Base-by-base conservation (phyloP, 176 grass and related monocot species). In the Chloris gayana region DNA sequence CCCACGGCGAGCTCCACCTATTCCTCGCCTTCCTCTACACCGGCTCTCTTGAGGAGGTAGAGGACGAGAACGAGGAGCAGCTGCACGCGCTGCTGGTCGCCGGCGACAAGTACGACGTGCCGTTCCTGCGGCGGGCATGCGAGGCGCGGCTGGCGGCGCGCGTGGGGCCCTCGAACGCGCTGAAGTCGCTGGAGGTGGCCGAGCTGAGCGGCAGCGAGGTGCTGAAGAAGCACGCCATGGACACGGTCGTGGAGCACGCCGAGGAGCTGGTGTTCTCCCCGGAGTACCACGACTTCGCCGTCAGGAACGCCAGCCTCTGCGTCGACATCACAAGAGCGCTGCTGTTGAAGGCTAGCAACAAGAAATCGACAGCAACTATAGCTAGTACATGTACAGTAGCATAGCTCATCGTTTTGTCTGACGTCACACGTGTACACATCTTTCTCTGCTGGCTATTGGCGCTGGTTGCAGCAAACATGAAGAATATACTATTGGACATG, bases 21-120 rank as follows among this genome's bases (percentile, higher is more conserved):
- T 35, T 97, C 24, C 44, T 97, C 0, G 79, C 80, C 8, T 97
- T 97, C 88, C 83, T 97, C 35, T 97, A 97, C 84, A 74, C 80
- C 2, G 94, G 91, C 0, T 46, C 34, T 6, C 62, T 94, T n/a
- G n/a, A n/a, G 3, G 35, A 37, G 7, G 35, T 21, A 76, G 15
- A 27, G n/a, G 22, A 65, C 32, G 85, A 27, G n/a, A 13, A 65
- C 32, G 85, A 87, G 57, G 33, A 45, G 4, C 77, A 69, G 7
- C 41, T 83, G 22, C 88, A 89, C 38, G 82, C 91, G 14, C 67
- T 97, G 14, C 75, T 94, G 1, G 64, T 94, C 0, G 94, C 94
- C 2, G 87, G 82, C 10, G 94, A 94, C 72, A 97, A 97, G 82
- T 97, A 97, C 66, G 87, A 88, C 73, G 85, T 97, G 42, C 73